Percentiles rank a stretch among this genome's conserved stretches.
phyloP scores from a whole-genome alignment of 805 yeast species.

The Saturnispora galanensis region DNA sequence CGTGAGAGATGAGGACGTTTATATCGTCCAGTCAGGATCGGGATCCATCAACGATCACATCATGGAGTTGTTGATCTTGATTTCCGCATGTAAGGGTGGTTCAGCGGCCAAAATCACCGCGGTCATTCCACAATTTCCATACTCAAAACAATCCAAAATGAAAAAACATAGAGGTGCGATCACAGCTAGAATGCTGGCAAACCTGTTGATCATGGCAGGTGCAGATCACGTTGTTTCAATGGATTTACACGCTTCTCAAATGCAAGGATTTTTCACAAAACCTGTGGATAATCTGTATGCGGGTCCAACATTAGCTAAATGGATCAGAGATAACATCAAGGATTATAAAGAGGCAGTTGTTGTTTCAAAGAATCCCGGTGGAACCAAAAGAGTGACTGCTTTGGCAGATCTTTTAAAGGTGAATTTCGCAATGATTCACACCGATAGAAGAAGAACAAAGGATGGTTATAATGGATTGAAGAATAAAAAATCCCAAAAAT shows the following conservation, averaged over 20 bases:
- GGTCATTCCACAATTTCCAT: slow-evolving; percentile 95
- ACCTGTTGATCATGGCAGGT: slow-evolving; percentile 92
- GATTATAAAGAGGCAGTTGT: slow-evolving; percentile 86
- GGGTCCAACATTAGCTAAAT: slow-evolving; percentile 90
- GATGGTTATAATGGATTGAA: slow-evolving; percentile 39
- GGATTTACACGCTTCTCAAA: slow-evolving; percentile 95
- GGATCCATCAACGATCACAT: slow-evolving; percentile 85
- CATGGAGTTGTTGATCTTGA: slow-evolving; percentile 89
- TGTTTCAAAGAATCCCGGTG: slow-evolving; percentile 98
- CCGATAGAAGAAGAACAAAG: slow-evolving; percentile 87
- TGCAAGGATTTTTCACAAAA: slow-evolving; percentile 97
- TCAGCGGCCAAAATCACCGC: slow-evolving; percentile 97
- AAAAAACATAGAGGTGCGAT: slow-evolving; percentile 98
- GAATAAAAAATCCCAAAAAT: slow-evolving; percentile 33
- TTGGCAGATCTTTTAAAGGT: slow-evolving; percentile 94
- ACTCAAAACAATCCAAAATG: slow-evolving; percentile 96
- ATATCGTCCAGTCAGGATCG: slow-evolving; percentile 85
- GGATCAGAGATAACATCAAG: slow-evolving; percentile 87
- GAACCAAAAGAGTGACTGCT: slow-evolving; percentile 95
- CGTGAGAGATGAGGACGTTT: slow-evolving; percentile 94
- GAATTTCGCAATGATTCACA: slow-evolving; percentile 97
- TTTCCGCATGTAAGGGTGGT: slow-evolving; percentile 95
- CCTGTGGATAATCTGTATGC: slow-evolving; percentile 97
- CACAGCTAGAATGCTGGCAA: slow-evolving; percentile 97
- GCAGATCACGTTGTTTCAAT: slow-evolving; percentile 97